A percentile compares a stretch with the other conserved stretches of the same genome.
phyloP scores from a whole-genome alignment of 805 yeast species.

The Nakazawaea holstii region DNA sequence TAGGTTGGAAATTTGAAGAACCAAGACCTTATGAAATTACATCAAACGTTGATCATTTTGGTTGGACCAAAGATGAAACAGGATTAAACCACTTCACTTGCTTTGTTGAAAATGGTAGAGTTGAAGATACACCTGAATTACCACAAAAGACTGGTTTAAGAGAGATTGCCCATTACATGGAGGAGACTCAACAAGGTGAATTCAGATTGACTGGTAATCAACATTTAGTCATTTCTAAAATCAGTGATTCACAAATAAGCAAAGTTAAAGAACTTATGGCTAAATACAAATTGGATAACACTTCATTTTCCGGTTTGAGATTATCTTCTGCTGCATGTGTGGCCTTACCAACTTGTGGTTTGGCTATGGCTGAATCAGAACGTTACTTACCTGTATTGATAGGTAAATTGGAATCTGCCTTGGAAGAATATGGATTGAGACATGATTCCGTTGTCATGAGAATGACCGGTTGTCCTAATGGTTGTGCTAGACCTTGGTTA shows the following conservation, averaged over 20 bases:
- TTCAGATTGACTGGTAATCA: conserved; percentile 96
- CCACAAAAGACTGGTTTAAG: conserved; percentile 87
- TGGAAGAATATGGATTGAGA: conserved; percentile 89
- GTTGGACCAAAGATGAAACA: conserved; percentile 85
- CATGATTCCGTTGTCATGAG: conserved; percentile 95
- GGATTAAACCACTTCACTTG: conserved; percentile 88
- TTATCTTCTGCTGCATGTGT: conserved; percentile 95
- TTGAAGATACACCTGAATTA: conserved; percentile 84
- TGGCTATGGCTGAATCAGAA: conserved; percentile 98
- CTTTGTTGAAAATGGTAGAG: conserved; percentile 94
- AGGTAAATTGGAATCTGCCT: conserved; percentile 73
- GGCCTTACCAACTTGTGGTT: conserved; percentile 97
- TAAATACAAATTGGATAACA: conserved; percentile 77
- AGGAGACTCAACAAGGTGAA: conserved; percentile 61
- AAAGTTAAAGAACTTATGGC: conserved; percentile 59
- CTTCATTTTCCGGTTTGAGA: conserved; percentile 77
- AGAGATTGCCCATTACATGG: conserved; percentile 68
- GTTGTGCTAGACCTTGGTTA: conserved; percentile 97
- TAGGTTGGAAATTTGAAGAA: conserved; percentile 71
- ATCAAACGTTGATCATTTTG: conserved; percentile 86
- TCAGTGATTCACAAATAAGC: conserved; percentile 63
- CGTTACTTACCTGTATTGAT: conserved; percentile 82
- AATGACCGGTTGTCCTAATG: conserved; percentile 99
- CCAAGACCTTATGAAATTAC: conserved; percentile 72
- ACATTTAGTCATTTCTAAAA: conserved; percentile 73